phyloP scores from a whole-genome alignment of 768 basidiomycete genomes.

The Panus rudis region DNA sequence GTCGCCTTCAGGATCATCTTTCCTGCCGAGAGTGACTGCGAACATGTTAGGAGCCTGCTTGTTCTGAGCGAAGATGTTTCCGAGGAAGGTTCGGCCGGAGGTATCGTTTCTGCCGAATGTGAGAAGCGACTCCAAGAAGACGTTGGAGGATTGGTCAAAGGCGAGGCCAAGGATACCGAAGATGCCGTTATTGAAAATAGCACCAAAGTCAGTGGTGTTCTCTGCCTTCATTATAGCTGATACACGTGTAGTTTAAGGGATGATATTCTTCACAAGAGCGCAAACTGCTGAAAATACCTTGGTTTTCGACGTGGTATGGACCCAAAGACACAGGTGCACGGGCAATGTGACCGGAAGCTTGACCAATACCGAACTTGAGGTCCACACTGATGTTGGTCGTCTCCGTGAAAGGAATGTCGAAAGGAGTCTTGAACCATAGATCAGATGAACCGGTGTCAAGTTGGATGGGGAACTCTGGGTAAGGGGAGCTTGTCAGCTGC shows the following conservation, averaged over 20 bases:
- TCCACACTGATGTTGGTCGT: constrained; percentile 24
- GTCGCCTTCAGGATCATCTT: constrained; percentile 14
- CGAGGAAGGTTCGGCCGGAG: constrained; percentile 16
- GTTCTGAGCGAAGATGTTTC: constrained; percentile 19
- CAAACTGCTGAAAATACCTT: too few relatives aligned
- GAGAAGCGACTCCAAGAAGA: constrained; percentile 34
- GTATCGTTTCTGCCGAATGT: constrained; percentile 11
- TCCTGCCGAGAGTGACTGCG: constrained; percentile 20
- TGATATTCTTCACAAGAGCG: too few relatives aligned
- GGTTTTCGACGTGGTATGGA: constrained; percentile 41
- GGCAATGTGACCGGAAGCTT: constrained; percentile 28
- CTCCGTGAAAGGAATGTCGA: constrained; percentile 19
- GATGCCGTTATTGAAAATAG: constrained; percentile 60
- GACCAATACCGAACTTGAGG: constrained; percentile 33
- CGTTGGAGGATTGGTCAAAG: constrained; percentile 46
- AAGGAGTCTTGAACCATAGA: constrained; percentile 21
- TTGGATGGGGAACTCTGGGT: constrained; percentile 24
- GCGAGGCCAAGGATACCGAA: constrained; percentile 73
- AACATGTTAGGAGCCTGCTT: constrained; percentile 16
- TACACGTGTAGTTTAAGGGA: constrained; percentile 26
- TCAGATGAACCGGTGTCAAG: constrained; percentile 31
- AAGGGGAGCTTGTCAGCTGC: too few relatives aligned
- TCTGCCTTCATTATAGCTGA: constrained; percentile 40
- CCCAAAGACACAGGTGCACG: constrained; percentile 32
- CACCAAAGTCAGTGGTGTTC: constrained; percentile 50